Base-by-base conservation (phyloP, 148 eudicot genomes). In the Oxyria digyna region DNA sequence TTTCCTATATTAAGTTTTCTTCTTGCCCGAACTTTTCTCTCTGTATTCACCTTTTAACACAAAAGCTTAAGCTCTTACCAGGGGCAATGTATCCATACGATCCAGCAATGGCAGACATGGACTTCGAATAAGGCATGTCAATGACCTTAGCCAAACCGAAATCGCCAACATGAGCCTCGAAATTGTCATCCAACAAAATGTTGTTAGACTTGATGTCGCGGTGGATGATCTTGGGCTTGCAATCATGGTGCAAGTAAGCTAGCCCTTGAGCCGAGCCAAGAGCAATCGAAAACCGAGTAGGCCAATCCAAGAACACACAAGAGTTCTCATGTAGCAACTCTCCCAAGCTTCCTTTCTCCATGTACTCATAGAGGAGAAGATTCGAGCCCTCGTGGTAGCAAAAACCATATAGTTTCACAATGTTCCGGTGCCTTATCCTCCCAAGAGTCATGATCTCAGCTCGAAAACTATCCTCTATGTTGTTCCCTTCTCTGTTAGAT, bases 401-500 rank as follows among this genome's bases (percentile, higher is more conserved):
- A 23, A 72, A 72, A 5, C 67, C 75, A 4, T 54, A 32, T 13
- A 72, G 33, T 8, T 49, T 72, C 33, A 72, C 75, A 42, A 72
- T 72, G 41, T 72, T 65, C 31, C 75, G 33, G 45, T 72, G 75
- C 69, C 75, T 46, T 15, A 65, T 72, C 45, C 12, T 72, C 8
- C 75, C 75, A 8, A 72, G 75, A 17, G 75, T 72, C 75, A 54
- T 35, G 26, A 72, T 72, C 48, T 72, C 75, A 21, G 75, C 73
- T 8, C 49, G 84, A 74, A 83, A 86, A 11, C 87, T 85, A 4
- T 84, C 84, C 41, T 86, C 87, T 21, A 83, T 85, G 6, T 82
- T 70, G 1, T 85, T 80, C n/a, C 87, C 90, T 1, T 84, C 78
- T 67, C 79, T 78, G 80, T 83, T 83, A 6, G 75, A 82, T 0